These are phyloP conservation scores for Diplodia corticola DNA, from an alignment of 2,329 filamentous ascomycete species.

Conservation along the genomic window DNA sequence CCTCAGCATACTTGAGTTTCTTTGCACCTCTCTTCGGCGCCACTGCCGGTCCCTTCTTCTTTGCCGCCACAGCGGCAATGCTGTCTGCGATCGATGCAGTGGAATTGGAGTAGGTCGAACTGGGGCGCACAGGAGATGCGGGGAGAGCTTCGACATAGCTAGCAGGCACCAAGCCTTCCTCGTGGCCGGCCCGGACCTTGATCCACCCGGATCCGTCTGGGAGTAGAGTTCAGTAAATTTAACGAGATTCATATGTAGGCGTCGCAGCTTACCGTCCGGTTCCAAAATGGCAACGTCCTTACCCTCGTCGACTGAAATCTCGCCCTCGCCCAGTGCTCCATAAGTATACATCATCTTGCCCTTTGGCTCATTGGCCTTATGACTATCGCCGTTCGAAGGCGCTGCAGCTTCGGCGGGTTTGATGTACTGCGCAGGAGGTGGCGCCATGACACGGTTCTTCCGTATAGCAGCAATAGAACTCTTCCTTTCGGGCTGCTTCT, in stretches of 20 bases:
- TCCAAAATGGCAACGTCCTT: constrained; percentile 77
- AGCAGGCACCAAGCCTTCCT: constrained; percentile 83
- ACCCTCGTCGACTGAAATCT: constrained; percentile 74
- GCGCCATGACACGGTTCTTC: constrained; percentile 78
- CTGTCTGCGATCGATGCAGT: constrained; percentile 69
- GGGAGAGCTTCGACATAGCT: constrained; percentile 74
- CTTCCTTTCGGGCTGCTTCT: constrained; percentile 47
- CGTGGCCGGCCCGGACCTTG: constrained; percentile 72
- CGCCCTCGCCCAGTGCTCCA: constrained; percentile 75
- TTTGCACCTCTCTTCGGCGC: constrained; percentile 88
- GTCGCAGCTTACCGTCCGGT: constrained; percentile 71
- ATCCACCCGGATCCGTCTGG: constrained; percentile 90
- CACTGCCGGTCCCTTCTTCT: constrained; percentile 89
- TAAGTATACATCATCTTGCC: constrained; percentile 92
- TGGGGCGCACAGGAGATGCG: constrained; percentile 37
- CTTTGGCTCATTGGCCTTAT: constrained; percentile 56
- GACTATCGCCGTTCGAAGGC: constrained; percentile 41
- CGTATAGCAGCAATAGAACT: constrained; percentile 35
- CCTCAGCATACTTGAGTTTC: constrained; percentile 91
- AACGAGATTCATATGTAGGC: constrained; percentile 22
- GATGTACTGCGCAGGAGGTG: constrained; percentile 80
- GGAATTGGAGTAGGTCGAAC: constrained; percentile 71
- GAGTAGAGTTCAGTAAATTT: not conserved
- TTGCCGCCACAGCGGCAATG: constrained; percentile 48
- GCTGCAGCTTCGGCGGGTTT: constrained; percentile 53